Evolutionary conservation across 164 flowering plant genomes (phyloP).

Genomic region (Magnolia changhungtana): DNA sequence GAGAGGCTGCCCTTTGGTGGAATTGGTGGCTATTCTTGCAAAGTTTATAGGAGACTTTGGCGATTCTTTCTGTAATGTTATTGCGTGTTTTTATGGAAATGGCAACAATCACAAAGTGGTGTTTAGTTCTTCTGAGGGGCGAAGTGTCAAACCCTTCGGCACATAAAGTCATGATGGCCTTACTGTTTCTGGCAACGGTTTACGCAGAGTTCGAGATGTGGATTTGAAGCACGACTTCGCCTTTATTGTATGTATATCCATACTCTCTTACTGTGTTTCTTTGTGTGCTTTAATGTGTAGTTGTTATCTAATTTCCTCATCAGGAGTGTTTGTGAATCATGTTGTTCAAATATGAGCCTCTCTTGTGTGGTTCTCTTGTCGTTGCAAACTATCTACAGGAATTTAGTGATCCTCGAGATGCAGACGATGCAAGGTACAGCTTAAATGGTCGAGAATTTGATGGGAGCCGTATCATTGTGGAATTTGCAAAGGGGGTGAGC

Average conservation of each 20-base stretch:
- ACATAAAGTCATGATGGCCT: slow-evolving; percentile 87
- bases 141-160: slow-evolving; percentile 65
- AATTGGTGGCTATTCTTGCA: slow-evolving; percentile 73
- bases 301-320: not conserved
- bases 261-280: not conserved
- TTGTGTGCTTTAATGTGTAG: not conserved
- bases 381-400: slow-evolving; percentile 40
- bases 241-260: slow-evolving; percentile 70
- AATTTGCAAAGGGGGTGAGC: slow-evolving; percentile 81
- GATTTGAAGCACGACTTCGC: slow-evolving; percentile 97
- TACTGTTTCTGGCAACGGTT: slow-evolving; percentile 94
- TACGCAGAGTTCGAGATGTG: slow-evolving; percentile 99
- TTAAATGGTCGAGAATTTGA: slow-evolving; percentile 31
- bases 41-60: slow-evolving; percentile 75
- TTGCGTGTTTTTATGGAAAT: slow-evolving; percentile 84
- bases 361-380: slow-evolving; percentile 7
- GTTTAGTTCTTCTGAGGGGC: slow-evolving; percentile 87
- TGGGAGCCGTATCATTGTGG: slow-evolving; percentile 84
- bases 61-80: slow-evolving; percentile 82
- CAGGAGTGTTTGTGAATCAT: not conserved
- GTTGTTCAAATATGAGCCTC: slow-evolving; percentile 26
- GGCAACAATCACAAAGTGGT: slow-evolving; percentile 82
- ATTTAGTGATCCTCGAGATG: slow-evolving; percentile 92
- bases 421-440: slow-evolving; percentile 77
- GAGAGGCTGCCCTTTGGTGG: slow-evolving; percentile 65